Evolutionary conservation across 345 rosid genomes (phyloP), one percentile per base, ranked within the genome.

Genomic region (Euphorbia pulcherrima): DNA sequence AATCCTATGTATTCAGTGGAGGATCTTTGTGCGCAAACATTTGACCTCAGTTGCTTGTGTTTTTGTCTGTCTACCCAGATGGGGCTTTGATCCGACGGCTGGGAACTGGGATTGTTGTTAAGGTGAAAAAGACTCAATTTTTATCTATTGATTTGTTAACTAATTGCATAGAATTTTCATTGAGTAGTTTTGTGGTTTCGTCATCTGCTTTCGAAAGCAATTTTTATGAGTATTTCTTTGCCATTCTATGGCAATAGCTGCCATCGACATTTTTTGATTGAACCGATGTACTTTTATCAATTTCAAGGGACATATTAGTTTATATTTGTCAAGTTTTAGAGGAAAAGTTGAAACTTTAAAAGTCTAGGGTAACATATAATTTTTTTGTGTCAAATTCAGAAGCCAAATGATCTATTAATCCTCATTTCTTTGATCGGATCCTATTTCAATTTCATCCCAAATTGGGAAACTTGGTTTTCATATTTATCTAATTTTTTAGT

Each of bases 171-270:
- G 46, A n/a, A 35, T 6, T 35, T 46, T 54, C 27, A 20, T 24
- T 41, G 51, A 23, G 72, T 58, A 52, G 48, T 64, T 56, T 37
- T 71, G 72, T 27, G 56, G 41, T 47, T 44, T 28, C 62, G 39
- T 37, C 73, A 18, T 33, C 28, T 0, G 18, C 17, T 14, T 48
- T 67, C 70, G 60, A 0, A 11, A 29, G 26, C 5, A 1, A 11
- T 26, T 16, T 68, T 24, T 28, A 1, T 6, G 23, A 8, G 13
- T 27, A 1, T 44, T 63, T 63, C 8, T 3, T 6, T 26, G 23
- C 4, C 47, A 51, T 27, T 37, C 5, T 35, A 28, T n/a, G 29
- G 7, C 68, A 13, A 56, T 5, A 27, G 21, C 56, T 13, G 27
- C 64, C 39, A 26, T 51, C 58, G 21, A 24, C 39, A 58, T 54